These are phyloP conservation scores for Artomyces pyxidatus DNA, from an alignment of 768 basidiomycete species.

Conservation along the genomic window DNA sequence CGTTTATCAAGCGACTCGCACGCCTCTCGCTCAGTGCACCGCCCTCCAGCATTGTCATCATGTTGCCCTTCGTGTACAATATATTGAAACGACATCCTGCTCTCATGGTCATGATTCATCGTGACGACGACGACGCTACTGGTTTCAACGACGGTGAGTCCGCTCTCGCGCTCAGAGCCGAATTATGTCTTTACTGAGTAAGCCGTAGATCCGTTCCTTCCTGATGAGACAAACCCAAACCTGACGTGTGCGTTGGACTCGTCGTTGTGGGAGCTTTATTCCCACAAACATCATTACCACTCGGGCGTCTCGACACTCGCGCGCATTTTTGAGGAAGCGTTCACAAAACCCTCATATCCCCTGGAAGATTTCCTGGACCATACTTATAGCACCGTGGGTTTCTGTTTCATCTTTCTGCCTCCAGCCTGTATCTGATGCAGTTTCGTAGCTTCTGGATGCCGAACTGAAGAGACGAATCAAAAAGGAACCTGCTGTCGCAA, in stretches of 20 bases:
- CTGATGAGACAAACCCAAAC: conserved; percentile 62
- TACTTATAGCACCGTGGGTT: conserved; percentile 70
- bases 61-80: conserved; percentile 93
- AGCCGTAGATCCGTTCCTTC: conserved; percentile 66
- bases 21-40: conserved; percentile 79
- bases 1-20: conserved; percentile 88
- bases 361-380: conserved; percentile 98
- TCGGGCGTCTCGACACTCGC: conserved; percentile 79
- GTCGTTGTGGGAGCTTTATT: conserved; percentile 87
- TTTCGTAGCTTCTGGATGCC: conserved; percentile 71
- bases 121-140: conserved; percentile 31
- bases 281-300: conserved; percentile 78
- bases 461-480: conserved; percentile 75
- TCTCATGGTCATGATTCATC: conserved; percentile 91
- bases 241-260: conserved; percentile 75
- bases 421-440: not conserved
- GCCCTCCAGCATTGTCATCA: conserved; percentile 83
- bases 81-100: conserved; percentile 86
- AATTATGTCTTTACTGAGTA: too few relatives aligned
- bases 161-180: too few relatives aligned
- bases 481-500: conserved; percentile 55
- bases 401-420: conserved; percentile 1
- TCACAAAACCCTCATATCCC: conserved; percentile 86
- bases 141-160: conserved; percentile 3
- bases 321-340: conserved; percentile 81